Percentiles rank a stretch among this genome's conserved stretches.
Evolutionary conservation across 805 yeast species (phyloP).

Genomic region (Sugiyamaella valdiviana): DNA sequence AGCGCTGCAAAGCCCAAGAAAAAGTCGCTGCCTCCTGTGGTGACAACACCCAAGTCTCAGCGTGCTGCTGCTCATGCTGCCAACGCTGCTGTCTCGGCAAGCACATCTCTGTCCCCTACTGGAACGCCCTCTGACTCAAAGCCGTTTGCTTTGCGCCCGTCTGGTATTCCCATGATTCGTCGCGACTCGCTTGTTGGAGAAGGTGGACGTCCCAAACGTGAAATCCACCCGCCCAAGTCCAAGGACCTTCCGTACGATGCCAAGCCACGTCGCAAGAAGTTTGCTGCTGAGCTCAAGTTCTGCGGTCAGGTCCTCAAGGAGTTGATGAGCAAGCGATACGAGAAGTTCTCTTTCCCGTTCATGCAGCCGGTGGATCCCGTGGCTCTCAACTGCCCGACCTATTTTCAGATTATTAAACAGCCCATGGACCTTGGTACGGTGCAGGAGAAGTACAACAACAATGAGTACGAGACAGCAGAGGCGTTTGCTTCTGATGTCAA

Average conservation of each 20-base stretch:
- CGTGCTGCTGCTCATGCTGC: constrained; percentile 27
- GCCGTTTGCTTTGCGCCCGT: constrained; percentile 32
- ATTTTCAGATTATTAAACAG: constrained; percentile 73
- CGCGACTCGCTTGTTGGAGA: constrained; percentile 60
- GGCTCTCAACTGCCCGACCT: constrained; percentile 86
- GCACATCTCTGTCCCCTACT: constrained; percentile 32
- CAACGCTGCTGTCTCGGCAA: constrained; percentile 27
- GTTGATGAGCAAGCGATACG: constrained; percentile 73
- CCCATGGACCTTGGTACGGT: constrained; percentile 96
- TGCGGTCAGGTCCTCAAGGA: constrained; percentile 80
- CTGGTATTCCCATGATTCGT: constrained; percentile 59
- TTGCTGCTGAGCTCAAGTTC: constrained; percentile 81
- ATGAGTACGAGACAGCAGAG: constrained; percentile 82
- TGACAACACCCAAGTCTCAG: constrained; percentile 26
- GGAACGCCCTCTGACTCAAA: constrained; percentile 15
- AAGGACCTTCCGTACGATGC: constrained; percentile 88
- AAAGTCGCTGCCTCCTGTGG: constrained; percentile 14
- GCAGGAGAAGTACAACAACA: constrained; percentile 70
- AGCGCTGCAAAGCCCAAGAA: constrained; percentile 20
- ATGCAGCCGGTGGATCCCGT: constrained; percentile 92
- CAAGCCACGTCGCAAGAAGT: constrained; percentile 86
- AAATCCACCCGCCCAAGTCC: constrained; percentile 93
- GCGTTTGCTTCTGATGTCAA: constrained; percentile 80
- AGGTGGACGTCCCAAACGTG: constrained; percentile 86
- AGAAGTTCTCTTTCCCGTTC: constrained; percentile 81